phyloP scores from a whole-genome alignment of 2,329 filamentous ascomycete genomes.

The Pestalotiopsis sp. region DNA sequence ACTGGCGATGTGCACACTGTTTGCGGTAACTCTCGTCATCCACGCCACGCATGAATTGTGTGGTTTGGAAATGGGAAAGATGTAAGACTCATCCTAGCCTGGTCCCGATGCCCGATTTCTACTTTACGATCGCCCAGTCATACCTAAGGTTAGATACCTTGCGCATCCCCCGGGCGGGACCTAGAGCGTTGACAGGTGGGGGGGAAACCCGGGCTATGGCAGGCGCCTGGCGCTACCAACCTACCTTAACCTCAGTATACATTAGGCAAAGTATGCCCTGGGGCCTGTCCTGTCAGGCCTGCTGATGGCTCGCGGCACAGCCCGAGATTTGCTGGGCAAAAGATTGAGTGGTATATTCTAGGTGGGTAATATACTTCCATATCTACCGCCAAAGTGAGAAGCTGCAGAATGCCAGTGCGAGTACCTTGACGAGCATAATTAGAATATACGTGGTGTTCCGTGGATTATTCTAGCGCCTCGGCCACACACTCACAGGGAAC shows the following conservation, averaged over 20 bases:
- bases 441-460: background rate
- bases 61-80: background rate
- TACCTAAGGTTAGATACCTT: background rate
- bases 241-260: background rate
- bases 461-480: slow-evolving; percentile 4
- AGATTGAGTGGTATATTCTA: background rate
- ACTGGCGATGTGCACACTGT: background rate
- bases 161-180: background rate
- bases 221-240: background rate
- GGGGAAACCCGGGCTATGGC: background rate
- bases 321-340: background rate
- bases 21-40: background rate
- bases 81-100: background rate
- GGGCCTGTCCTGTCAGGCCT: background rate
- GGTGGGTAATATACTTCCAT: background rate
- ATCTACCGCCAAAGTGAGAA: background rate
- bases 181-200: background rate
- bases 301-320: background rate
- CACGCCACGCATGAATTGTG: background rate
- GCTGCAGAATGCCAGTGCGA: background rate
- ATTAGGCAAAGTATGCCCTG: background rate
- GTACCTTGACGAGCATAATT: background rate
- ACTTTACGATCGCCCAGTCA: background rate
- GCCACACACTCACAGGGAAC: background rate
- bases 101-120: background rate